Base-by-base conservation (phyloP, 2,329 filamentous ascomycete genomes). In the Ambrosiella beaveri region DNA sequence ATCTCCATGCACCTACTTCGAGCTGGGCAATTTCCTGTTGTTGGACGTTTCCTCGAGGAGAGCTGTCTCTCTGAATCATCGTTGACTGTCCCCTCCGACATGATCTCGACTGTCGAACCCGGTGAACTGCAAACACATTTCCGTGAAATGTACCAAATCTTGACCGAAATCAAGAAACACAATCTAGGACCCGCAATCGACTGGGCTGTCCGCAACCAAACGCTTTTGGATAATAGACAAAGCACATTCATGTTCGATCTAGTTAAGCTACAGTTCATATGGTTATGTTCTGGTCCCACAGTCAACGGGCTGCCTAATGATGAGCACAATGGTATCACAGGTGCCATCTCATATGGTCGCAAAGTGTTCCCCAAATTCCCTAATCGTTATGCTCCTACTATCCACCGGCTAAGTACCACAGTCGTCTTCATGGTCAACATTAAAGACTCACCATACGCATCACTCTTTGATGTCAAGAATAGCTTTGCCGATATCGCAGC, bases 241-340 rank as follows among this genome's bases (percentile, higher is more conserved):
- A 95, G 88, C 65, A 95, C 95, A 64, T 79, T 98, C 1, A 91
- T 97, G 68, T 98, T 97, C 63, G 91, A 98, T 66, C 81, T 98
- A 1, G 88, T 84, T 71, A 86, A 88, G 63, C 75, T 97, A 15
- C 88, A 95, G 64, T 98, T 87, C 65, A 79, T 97, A 39, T 91
- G 87, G 79, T 77, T 96, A 1, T 95, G 94, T 70, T 81, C 85
- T 62, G 83, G 84, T 0, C 70, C 74, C 0, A 60, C 66, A 1
- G 68, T 76, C 9, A 79, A 80, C 62, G 77, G 79, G 8, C 71
- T 81, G 0, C 75, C 80, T 7, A 75, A 79, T 52, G 73, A 77
- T 54, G 70, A 70, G 2, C 64, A 67, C 35, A 79, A 80, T 58
- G 84, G 83, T 0, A 76, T 78, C 0, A 64, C 74, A 1, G 76